phyloP scores from a whole-genome alignment of 495 filamentous ascomycete genomes.

The Astrothelium subdiscretum region DNA sequence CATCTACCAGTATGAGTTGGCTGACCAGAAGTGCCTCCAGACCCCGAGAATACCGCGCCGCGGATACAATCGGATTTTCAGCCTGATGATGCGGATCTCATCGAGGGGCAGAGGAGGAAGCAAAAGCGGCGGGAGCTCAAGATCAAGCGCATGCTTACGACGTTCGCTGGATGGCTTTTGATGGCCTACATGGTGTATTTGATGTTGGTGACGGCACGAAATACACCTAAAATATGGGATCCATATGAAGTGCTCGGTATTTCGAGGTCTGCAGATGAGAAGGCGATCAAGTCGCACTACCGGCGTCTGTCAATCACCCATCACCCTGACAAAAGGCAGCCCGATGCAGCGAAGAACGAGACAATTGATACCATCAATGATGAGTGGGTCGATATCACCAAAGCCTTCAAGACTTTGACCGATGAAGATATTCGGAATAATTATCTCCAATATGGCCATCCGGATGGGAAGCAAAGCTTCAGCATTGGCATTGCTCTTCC shows the following conservation, averaged over 20 bases:
- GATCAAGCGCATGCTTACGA: slow-evolving; percentile 72
- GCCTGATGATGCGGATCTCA: slow-evolving; percentile 69
- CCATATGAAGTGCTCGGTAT: slow-evolving; percentile 89
- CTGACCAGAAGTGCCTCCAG: slow-evolving; percentile 26
- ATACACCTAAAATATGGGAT: slow-evolving; percentile 74
- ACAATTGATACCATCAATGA: slow-evolving; percentile 77
- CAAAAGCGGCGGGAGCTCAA: slow-evolving; percentile 83
- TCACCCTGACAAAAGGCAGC: slow-evolving; percentile 85
- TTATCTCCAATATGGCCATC: slow-evolving; percentile 88
- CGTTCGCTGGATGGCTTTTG: slow-evolving; percentile 62
- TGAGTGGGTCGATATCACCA: slow-evolving; percentile 84
- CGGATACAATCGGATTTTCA: slow-evolving; percentile 66
- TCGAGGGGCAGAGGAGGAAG: slow-evolving; percentile 73
- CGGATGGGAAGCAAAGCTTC: slow-evolving; percentile 94
- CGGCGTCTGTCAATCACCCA: slow-evolving; percentile 71
- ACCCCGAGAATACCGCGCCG: slow-evolving; percentile 54
- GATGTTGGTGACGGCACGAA: slow-evolving; percentile 66
- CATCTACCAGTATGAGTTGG: neutral
- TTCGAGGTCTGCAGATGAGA: slow-evolving; percentile 74
- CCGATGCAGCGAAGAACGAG: slow-evolving; percentile 75
- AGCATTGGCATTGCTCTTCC: slow-evolving; percentile 96
- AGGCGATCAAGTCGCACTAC: slow-evolving; percentile 81
- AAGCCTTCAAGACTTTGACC: slow-evolving; percentile 93
- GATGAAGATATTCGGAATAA: slow-evolving; percentile 97
- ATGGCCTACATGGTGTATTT: slow-evolving; percentile 92